Evolutionary conservation across 768 basidiomycete genomes (phyloP).

Genomic region (Panellus pusillus): DNA sequence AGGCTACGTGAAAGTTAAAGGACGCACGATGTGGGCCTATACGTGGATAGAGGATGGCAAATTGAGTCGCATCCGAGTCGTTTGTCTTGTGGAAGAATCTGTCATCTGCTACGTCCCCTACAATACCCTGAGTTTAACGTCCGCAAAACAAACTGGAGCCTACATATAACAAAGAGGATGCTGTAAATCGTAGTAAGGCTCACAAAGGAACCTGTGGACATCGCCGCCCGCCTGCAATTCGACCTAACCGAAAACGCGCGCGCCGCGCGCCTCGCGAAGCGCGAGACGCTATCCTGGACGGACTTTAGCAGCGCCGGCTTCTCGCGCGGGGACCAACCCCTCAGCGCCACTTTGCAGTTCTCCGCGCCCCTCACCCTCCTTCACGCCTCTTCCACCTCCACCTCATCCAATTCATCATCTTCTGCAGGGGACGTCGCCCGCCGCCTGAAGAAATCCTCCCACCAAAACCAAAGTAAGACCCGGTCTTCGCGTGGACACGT

Average conservation of each 20-base stretch:
- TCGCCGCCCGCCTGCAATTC: conserved; percentile 82
- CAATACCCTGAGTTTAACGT: not conserved
- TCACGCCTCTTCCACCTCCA: conserved; percentile 43
- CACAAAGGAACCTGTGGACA: conserved; percentile 15
- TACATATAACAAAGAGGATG: conserved; percentile 85
- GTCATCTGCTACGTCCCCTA: conserved; percentile 94
- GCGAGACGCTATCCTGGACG: conserved; percentile 84
- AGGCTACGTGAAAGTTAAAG: not conserved
- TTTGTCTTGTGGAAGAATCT: conserved; percentile 93
- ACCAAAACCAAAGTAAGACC: too few species aligned
- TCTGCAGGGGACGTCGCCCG: too few species aligned
- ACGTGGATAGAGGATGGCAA: conserved; percentile 68
- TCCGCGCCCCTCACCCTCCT: conserved; percentile 41
- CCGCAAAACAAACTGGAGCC: conserved; percentile 25
- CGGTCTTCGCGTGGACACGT: too few species aligned
- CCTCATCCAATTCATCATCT: conserved; percentile 35
- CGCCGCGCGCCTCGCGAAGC: conserved; percentile 66
- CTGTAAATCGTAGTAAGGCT: conserved; percentile 35
- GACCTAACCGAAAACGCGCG: conserved; percentile 90
- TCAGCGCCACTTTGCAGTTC: conserved; percentile 84
- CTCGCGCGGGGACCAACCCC: conserved; percentile 70
- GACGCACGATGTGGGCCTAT: conserved; percentile 70
- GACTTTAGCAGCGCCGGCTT: conserved; percentile 89
- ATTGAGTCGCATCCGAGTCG: conserved; percentile 92
- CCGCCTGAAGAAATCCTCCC: too few species aligned